Evolutionary conservation across 2,329 filamentous ascomycete species (phyloP), one percentile per base, ranked within the genome.

Genomic region (Aspergillus clavatus): DNA sequence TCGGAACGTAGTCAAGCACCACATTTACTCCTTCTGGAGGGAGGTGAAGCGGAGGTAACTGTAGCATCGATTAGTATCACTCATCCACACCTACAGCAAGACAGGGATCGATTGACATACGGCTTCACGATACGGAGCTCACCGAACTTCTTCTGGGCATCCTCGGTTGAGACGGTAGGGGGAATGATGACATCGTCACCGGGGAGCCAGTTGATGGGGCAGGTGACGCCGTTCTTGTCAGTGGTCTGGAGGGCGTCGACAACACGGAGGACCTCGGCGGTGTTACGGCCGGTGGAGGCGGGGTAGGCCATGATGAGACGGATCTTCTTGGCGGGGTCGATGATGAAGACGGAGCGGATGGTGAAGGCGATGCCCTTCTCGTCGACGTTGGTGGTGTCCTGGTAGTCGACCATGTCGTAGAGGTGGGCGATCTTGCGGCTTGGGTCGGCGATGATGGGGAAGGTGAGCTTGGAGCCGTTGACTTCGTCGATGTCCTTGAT

Each of bases 181-280:
- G 89, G 88, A 52, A 96, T 87, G 63, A 96, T 95, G 59, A 95
- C 90, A 67, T 96, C 89, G 63, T 95, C 86, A 42, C 90, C 89
- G 31, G 83, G 83, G 38, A 84, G 76, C 89, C 89, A 95, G 78
- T 95, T 87, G 72, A 95, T 91, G 43, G 89, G 89, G 49, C 87
- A 93, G 57, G 86, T 89, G 67, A 95, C 75, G 60, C 85, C 86
- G 80, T 93, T 83, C 81, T 89, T 90, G 74, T 95, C 90, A 48
- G 86, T 89, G 37, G 84, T 84, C 77, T 89, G 86, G 55, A 90
- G 80, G 45, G 84, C 87, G 75, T 89, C 85, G 67, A 90, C 74
- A 56, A 89, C 83, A 63, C 86, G 83, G 61, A 90, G 81, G 40
- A 90, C 83, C 77, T 89, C 86, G 57, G 81, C 78, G 55, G 84